A percentile compares a stretch with the other conserved stretches of the same genome.
Evolutionary conservation across 2,329 filamentous ascomycete species (phyloP).

Genomic region (Talaromyces atroroseus): DNA sequence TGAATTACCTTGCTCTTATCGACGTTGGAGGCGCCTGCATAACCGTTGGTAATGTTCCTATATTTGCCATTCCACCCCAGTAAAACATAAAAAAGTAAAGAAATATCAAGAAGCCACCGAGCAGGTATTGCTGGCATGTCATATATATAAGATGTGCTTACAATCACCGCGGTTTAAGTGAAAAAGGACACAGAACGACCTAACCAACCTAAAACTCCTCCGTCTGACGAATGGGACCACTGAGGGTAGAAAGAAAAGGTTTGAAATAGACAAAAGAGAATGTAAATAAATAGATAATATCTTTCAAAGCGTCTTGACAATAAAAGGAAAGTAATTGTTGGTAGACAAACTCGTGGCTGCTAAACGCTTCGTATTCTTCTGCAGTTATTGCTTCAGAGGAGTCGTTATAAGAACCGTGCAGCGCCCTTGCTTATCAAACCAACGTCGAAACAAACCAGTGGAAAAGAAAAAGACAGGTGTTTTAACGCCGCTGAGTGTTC

Average conservation of each 20-base stretch:
- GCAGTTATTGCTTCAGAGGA: not conserved
- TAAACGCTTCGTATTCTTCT: not conserved
- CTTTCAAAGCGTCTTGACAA: slow-evolving; percentile 13
- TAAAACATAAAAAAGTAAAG: not conserved
- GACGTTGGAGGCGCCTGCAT: no score
- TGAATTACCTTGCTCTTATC: not conserved
- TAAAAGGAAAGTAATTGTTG: slow-evolving; percentile 13
- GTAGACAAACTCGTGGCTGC: not conserved
- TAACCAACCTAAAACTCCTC: not conserved
- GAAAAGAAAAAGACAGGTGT: slow-evolving; percentile 9
- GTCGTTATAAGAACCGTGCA: not conserved
- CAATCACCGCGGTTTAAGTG: not conserved
- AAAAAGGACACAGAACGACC: slow-evolving; percentile 1
- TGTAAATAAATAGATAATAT: slow-evolving; percentile 16
- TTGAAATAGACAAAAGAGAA: slow-evolving; percentile 10
- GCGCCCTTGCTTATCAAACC: slow-evolving; percentile 8
- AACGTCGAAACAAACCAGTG: slow-evolving; percentile 15
- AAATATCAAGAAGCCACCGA: not conserved
- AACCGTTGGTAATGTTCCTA: no score
- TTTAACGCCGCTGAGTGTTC: slow-evolving; percentile 33
- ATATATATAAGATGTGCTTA: not conserved
- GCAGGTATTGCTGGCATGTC: not conserved
- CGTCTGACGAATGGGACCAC: not conserved
- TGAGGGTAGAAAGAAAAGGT: not conserved
- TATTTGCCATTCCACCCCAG: no score